Base-by-base conservation (phyloP, 306 rosid species). In the Biancaea sappan region DNA sequence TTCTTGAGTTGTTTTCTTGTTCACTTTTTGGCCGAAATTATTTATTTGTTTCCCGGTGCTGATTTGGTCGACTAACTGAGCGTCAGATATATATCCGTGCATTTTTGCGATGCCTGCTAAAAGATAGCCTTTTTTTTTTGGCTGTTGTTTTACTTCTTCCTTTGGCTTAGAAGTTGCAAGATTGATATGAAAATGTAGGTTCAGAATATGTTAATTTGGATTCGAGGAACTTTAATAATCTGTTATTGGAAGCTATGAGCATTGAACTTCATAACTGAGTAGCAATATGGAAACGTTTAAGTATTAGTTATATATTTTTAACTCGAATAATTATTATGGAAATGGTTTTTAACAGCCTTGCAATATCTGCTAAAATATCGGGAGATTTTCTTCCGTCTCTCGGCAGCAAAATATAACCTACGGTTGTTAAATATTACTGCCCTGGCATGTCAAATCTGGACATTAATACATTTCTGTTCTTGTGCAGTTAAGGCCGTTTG, bases 1-100 rank as follows among this genome's bases (percentile, higher is more conserved):
- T 70, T 61, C 67, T 75, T 59, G 38, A 28, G 16, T 63, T 63
- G 60, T 47, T 47, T 76, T 4, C 28, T 16, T 28, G 47, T 71
- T 57, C 46, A 18, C 44, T 48, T 60, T 46, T 70, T 81, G 16
- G 46, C 19, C 11, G 2, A 47, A 47, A 10, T 31, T 50, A 28
- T 18, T 48, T 12, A 46, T n/a, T 28, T 21, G 16, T 29, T 11
- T 21, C 46, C 3, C 4, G 4, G 2, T 18, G 31, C 62, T 24
- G 29, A 21, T 19, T 18, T 14, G 1, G 11, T n/a, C 19, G 13
- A 29, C n/a, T 18, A 28, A 53, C n/a, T 16, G 40, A 29, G 2
- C 5, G 19, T 6, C 18, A 47, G 12, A 4, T 47, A 34, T 31
- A 24, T 60, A n/a, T 21, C 28, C 48, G 24, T 66, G 57, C 71